These are phyloP conservation scores for Colletotrichum musicola DNA, from an alignment of 2,329 filamentous ascomycete genomes.

Conservation along the genomic window DNA sequence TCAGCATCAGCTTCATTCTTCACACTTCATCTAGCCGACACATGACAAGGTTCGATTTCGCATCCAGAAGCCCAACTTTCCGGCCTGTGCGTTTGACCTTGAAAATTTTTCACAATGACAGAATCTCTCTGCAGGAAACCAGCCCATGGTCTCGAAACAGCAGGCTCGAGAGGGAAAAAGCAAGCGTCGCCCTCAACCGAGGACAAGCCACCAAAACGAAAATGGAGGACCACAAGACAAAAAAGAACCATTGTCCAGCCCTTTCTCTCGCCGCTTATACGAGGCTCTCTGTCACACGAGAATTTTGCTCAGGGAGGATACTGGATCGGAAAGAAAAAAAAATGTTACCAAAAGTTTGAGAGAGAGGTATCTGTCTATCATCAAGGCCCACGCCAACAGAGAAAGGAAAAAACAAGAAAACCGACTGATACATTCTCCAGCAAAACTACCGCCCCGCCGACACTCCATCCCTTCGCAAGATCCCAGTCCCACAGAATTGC, in stretches of 20 bases:
- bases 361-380: slow-evolving; percentile 35
- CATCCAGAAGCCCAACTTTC: slow-evolving; percentile 3
- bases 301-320: background rate
- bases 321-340: background rate
- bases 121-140: background rate
- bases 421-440: background rate
- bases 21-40: slow-evolving; percentile 12
- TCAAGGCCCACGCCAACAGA: background rate
- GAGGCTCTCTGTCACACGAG: background rate
- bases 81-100: background rate
- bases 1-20: slow-evolving; percentile 2
- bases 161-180: slow-evolving; percentile 24
- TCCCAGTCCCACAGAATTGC: background rate
- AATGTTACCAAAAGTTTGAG: background rate
- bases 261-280: background rate
- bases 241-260: slow-evolving; percentile 16
- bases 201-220: slow-evolving; percentile 11
- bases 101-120: slow-evolving; percentile 7
- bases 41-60: slow-evolving; percentile 8
- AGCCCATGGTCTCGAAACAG: slow-evolving; percentile 18
- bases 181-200: slow-evolving; percentile 11
- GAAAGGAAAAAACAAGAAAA: background rate
- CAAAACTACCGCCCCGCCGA: slow-evolving; percentile 10
- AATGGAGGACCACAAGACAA: background rate
- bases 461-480: slow-evolving; percentile 33